Conservation (phyloP, 2,329 filamentous ascomycete species). For the Colletotrichum sansevieriae region DNA sequence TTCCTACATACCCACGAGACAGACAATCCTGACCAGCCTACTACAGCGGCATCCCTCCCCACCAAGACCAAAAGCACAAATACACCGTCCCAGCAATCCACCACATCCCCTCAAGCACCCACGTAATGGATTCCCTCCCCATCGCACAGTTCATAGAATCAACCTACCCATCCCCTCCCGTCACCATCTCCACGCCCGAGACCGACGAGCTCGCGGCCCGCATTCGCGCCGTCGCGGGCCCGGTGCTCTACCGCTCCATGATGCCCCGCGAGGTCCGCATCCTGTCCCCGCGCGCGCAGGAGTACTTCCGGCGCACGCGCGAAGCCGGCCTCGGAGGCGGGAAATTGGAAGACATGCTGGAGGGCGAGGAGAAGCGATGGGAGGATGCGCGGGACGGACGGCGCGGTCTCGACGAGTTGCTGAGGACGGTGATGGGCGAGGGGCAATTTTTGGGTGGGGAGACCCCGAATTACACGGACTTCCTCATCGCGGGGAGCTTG, state of each 20-base stretch:
- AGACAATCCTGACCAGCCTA: too few species aligned
- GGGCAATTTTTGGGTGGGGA: slow-evolving; percentile 3
- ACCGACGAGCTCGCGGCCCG: neutral
- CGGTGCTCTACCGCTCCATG: neutral
- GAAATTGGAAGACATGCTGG: slow-evolving; percentile 7
- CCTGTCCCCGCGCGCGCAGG: neutral
- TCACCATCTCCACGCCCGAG: neutral
- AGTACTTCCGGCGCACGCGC: neutral
- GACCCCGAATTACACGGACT: neutral
- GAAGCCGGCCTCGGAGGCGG: neutral
- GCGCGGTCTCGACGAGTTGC: neutral
- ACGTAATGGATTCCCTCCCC: neutral
- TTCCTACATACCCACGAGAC: too few species aligned
- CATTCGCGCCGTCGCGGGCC: neutral
- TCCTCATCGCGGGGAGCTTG: neutral
- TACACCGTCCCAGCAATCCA: neutral
- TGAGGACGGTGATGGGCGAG: neutral
- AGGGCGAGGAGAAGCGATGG: neutral
- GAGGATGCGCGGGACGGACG: neutral
- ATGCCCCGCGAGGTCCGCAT: neutral
- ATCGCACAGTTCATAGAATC: neutral
- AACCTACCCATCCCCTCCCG: neutral
- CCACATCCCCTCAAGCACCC: neutral
- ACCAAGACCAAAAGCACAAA: neutral
- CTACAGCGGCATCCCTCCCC: neutral